Conservation (phyloP, 2,329 filamentous ascomycete genomes). For the Cryphonectria naterciae region DNA sequence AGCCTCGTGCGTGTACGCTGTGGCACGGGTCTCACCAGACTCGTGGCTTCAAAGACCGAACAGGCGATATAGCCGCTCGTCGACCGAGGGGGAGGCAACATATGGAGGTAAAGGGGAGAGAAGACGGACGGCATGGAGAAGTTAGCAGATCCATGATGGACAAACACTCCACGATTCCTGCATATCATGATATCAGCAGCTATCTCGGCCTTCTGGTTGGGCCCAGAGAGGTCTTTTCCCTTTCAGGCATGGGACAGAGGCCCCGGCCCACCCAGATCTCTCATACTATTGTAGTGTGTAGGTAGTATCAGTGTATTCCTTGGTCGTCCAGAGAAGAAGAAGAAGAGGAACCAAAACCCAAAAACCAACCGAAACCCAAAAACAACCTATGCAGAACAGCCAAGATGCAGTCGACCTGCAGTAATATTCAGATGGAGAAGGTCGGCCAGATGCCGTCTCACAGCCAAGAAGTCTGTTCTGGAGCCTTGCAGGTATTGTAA, state of each 20-base stretch:
- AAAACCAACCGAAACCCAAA: too few species aligned
- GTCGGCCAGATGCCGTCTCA: conserved; percentile 1
- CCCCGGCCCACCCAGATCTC: conserved; percentile 5
- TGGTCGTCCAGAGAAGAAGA: not conserved
- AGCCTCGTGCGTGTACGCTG: not conserved
- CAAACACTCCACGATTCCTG: not conserved
- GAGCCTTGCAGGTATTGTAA: conserved; percentile 5
- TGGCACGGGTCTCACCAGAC: not conserved
- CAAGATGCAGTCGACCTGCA: not conserved
- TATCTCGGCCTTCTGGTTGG: conserved; percentile 25
- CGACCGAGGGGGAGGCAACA: conserved; percentile 1
- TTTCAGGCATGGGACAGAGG: conserved; percentile 18
- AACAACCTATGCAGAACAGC: not conserved
- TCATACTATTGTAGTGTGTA: not conserved
- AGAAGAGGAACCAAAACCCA: too few species aligned
- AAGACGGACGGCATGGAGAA: not conserved
- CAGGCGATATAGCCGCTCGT: conserved; percentile 15
- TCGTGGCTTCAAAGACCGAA: not conserved
- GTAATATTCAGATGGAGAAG: not conserved
- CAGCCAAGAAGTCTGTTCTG: conserved; percentile 6
- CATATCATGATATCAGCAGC: conserved; percentile 21
- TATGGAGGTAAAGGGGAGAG: not conserved
- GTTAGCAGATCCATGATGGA: not conserved
- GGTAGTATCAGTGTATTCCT: not conserved
- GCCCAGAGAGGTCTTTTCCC: conserved; percentile 26